phyloP scores from a whole-genome alignment of 1,139 yeast species.

The Yamadazyma atlantica region DNA sequence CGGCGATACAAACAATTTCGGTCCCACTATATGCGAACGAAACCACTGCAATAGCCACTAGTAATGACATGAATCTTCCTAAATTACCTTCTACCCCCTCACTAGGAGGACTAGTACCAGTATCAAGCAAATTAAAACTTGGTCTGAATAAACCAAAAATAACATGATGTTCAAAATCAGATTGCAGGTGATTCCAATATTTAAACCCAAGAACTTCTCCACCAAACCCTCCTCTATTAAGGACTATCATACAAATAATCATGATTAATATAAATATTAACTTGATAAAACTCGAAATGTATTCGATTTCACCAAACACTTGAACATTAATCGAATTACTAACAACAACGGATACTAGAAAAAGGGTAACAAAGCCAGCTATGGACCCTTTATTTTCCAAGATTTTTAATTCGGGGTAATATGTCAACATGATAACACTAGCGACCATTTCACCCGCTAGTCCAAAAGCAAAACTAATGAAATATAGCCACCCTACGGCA shows the following conservation, averaged over 20 bases:
- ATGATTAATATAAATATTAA: conserved; percentile 54
- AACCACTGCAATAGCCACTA: conserved; percentile 64
- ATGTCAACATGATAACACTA: conserved; percentile 70
- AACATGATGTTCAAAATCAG: conserved; percentile 47
- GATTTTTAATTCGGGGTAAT: conserved; percentile 54
- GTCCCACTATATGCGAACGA: conserved; percentile 79
- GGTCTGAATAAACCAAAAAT: conserved; percentile 76
- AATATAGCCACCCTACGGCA: conserved; percentile 76
- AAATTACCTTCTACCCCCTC: conserved; percentile 60
- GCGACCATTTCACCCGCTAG: conserved; percentile 82
- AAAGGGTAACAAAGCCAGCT: conserved; percentile 68
- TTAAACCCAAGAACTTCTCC: conserved; percentile 55
- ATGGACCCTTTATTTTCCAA: conserved; percentile 47
- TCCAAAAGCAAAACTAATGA: conserved; percentile 71
- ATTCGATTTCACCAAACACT: conserved; percentile 76
- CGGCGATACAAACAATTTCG: conserved; percentile 80
- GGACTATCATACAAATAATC: conserved; percentile 62
- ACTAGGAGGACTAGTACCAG: conserved; percentile 42
- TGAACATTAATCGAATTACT: conserved; percentile 67
- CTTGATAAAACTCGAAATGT: conserved; percentile 59
- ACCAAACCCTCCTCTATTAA: conserved; percentile 56
- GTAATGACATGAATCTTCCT: conserved; percentile 65
- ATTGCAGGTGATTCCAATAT: conserved; percentile 59
- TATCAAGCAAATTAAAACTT: conserved; percentile 56
- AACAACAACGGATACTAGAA: conserved; percentile 47